phyloP scores from a whole-genome alignment of 1,284 basidiomycete genomes.

The Leccinum fuscescens region DNA sequence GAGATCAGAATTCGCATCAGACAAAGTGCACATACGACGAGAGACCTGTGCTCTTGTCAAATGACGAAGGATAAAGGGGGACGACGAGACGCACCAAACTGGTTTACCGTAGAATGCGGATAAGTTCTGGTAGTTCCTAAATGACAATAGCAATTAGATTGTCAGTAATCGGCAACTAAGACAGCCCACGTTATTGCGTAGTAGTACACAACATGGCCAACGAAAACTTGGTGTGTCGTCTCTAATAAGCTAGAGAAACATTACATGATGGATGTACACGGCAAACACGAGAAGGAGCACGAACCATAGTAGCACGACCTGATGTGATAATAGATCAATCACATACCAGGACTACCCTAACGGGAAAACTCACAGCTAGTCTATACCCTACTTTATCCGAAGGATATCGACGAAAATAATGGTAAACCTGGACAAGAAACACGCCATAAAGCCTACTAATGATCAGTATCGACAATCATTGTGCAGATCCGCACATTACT shows the following conservation, averaged over 20 bases:
- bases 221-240: conserved; percentile 50
- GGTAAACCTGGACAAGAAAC: conserved; percentile 50
- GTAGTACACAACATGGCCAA: conserved; percentile 55
- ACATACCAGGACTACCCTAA: background rate
- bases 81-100: conserved; percentile 42
- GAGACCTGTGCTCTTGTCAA: conserved; percentile 21
- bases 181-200: conserved; percentile 50
- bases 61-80: background rate
- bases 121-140: conserved; percentile 48
- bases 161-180: background rate
- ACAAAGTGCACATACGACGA: conserved; percentile 21
- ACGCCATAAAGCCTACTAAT: conserved; percentile 46
- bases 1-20: background rate
- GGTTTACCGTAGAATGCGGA: conserved; percentile 40
- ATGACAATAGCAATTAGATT: conserved; percentile 8
- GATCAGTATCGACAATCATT: background rate
- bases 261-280: background rate
- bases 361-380: conserved; percentile 43
- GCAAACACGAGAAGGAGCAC: conserved; percentile 5
- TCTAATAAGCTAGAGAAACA: conserved; percentile 45
- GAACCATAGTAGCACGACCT: conserved; percentile 25
- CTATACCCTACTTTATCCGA: conserved; percentile 56
- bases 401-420: conserved; percentile 56
- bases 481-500: conserved; percentile 24
- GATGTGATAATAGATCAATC: background rate